These are phyloP conservation scores for Daucus carota DNA, from an alignment of 129 eudicot species.

Conservation along the genomic window DH1_v3.0 NC_030389.2:26262001-26262500, in stretches of 20 bases:
- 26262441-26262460: background rate
- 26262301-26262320: background rate
- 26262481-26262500: slow-evolving; percentile 49
- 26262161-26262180: background rate
- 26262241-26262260: background rate
- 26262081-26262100: no score
- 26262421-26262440: background rate
- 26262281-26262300: background rate
- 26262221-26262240: background rate
- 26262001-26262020: background rate
- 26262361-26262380: background rate
- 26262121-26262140: background rate
- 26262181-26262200: background rate
- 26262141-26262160: background rate
- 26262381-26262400: background rate
- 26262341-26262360: background rate
- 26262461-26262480: slow-evolving; percentile 69
- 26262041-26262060: background rate
- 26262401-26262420: background rate
- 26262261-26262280: background rate
- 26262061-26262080: background rate
- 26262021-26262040: background rate
- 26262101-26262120: background rate
- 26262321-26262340: background rate
- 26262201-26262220: background rate